Evolutionary conservation across 805 yeast species (phyloP).

Genomic region (Clavispora santaluciae): DNA sequence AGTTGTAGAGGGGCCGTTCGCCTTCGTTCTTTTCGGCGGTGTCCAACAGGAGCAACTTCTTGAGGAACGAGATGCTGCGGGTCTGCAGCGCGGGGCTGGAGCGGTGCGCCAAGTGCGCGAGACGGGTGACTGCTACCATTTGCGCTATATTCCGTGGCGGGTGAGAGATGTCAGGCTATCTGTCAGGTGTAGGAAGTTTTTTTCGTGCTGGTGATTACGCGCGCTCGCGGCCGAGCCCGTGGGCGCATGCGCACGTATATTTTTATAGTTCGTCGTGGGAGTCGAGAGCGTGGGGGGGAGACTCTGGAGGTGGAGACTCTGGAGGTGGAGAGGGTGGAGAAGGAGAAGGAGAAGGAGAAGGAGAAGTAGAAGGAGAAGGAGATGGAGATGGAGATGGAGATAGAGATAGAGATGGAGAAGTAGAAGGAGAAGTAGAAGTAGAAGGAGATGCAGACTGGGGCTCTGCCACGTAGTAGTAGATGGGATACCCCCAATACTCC

Average conservation of each 20-base stretch:
- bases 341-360: too few relatives aligned
- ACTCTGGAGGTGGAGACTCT: too few relatives aligned
- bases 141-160: neutral
- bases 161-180: neutral
- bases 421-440: too few relatives aligned
- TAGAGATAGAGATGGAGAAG: too few relatives aligned
- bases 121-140: neutral
- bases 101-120: neutral
- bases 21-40: slow-evolving; percentile 22
- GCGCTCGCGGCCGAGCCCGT: neutral
- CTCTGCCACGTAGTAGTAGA: neutral
- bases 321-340: too few relatives aligned
- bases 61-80: slow-evolving; percentile 31
- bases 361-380: too few relatives aligned
- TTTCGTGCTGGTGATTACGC: neutral
- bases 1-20: slow-evolving; percentile 45
- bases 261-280: neutral
- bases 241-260: neutral
- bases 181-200: neutral
- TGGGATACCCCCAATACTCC: neutral
- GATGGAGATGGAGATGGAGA: too few relatives aligned
- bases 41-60: slow-evolving; percentile 35
- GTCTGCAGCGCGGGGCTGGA: neutral
- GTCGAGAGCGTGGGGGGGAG: too few relatives aligned
- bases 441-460: too few relatives aligned